Conservation (phyloP, 208 protist genomes). For the Trypanosomatidae sp. region DNA sequence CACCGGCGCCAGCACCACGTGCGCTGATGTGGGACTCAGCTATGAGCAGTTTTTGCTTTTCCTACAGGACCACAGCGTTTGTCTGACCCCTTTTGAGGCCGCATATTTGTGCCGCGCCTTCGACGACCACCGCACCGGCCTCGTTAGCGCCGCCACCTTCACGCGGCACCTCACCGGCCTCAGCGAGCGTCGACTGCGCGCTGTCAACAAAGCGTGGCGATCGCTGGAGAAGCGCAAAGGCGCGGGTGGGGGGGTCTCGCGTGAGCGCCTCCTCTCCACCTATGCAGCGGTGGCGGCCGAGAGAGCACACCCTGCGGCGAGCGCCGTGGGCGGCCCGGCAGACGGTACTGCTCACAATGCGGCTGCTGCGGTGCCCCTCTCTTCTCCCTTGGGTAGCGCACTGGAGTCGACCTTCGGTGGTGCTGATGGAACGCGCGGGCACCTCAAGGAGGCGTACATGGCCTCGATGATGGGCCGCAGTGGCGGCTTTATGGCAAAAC, state of each 20-base stretch:
- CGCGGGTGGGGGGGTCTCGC: conserved; percentile 26
- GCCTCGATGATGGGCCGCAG: conserved; percentile 10
- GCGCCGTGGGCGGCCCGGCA: not conserved
- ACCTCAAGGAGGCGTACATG: conserved; percentile 16
- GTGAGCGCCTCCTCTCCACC: conserved; percentile 34
- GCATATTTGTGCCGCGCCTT: conserved; percentile 77
- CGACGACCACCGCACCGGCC: conserved; percentile 51
- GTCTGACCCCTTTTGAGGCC: conserved; percentile 47
- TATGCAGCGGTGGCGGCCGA: conserved; percentile 5
- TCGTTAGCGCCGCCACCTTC: conserved; percentile 61
- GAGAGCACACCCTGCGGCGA: conserved; percentile 1
- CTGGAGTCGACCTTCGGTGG: conserved; percentile 23
- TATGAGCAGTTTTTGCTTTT: conserved; percentile 57
- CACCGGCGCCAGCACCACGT: not conserved
- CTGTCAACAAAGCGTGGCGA: conserved; percentile 65
- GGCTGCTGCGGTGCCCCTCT: not conserved
- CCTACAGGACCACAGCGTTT: conserved; percentile 44
- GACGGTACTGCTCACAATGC: conserved; percentile 2
- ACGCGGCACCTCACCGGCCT: conserved; percentile 78
- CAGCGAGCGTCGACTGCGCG: conserved; percentile 67
- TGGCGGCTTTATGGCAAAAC: not conserved
- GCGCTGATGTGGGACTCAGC: conserved; percentile 31
- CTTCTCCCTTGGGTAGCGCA: conserved; percentile 1
- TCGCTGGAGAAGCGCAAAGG: conserved; percentile 38
- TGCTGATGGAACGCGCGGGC: conserved; percentile 1